Conservation (phyloP, 805 yeast species). For the Pichia occidentalis region DNA sequence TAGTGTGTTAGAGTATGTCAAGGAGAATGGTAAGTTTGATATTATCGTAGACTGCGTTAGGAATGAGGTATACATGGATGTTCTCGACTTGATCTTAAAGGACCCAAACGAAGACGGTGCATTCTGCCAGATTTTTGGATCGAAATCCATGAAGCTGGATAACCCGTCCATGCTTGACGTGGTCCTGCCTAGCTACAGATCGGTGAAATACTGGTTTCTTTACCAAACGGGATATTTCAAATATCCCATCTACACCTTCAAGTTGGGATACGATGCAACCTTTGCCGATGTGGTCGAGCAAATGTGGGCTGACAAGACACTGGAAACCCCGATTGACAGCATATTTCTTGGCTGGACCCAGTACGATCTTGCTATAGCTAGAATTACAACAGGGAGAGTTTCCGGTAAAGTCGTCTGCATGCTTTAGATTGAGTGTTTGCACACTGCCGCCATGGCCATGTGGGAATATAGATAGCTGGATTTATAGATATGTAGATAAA, state of each 20-base stretch:
- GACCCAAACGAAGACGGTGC: constrained; percentile 40
- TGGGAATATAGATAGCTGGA: too few relatives aligned
- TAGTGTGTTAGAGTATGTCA: constrained; percentile 28
- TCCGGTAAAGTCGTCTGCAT: constrained; percentile 58
- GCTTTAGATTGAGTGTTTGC: neutral
- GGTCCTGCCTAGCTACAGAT: constrained; percentile 3
- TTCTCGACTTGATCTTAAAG: constrained; percentile 36
- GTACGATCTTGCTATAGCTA: constrained; percentile 44
- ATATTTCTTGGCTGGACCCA: constrained; percentile 41
- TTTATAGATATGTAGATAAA: too few relatives aligned
- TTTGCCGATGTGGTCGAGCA: constrained; percentile 31
- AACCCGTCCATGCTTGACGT: too few relatives aligned
- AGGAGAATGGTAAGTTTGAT: constrained; percentile 45
- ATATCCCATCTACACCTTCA: neutral
- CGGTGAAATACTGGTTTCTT: constrained; percentile 1
- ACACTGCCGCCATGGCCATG: too few relatives aligned
- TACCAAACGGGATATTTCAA: neutral
- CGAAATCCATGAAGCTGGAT: constrained; percentile 36
- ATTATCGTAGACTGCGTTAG: constrained; percentile 64
- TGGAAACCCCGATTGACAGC: constrained; percentile 49
- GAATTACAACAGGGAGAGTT: constrained; percentile 40
- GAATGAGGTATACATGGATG: constrained; percentile 34
- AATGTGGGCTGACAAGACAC: constrained; percentile 38
- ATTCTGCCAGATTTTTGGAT: constrained; percentile 55
- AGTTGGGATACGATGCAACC: constrained; percentile 5